These are phyloP conservation scores for Vanrija pseudolonga DNA, from an alignment of 1,284 basidiomycete genomes.

Conservation along the genomic window DNA sequence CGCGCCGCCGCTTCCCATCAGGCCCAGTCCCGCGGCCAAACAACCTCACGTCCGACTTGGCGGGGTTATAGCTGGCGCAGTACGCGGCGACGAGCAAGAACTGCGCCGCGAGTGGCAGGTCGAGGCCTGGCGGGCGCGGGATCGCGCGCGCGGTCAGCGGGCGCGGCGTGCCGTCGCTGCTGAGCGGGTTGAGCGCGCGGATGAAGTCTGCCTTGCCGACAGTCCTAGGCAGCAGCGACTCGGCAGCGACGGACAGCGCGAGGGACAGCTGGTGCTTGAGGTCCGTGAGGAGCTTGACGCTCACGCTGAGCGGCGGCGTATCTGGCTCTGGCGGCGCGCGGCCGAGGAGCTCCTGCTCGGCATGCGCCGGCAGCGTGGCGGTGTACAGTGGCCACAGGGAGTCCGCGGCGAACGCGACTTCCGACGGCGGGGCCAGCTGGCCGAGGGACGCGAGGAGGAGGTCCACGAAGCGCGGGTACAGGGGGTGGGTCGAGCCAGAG, in stretches of 20 bases:
- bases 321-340: constrained; percentile 17
- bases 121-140: constrained; percentile 28
- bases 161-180: not conserved
- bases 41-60: constrained; percentile 73
- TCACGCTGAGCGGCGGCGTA: constrained; percentile 29
- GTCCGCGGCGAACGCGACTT: constrained; percentile 69
- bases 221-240: constrained; percentile 33
- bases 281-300: constrained; percentile 42
- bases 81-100: constrained; percentile 78
- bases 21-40: constrained; percentile 65
- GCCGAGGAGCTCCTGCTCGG: constrained; percentile 28
- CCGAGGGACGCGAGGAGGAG: constrained; percentile 63
- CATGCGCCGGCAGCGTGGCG: constrained; percentile 33
- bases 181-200: constrained; percentile 18
- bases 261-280: constrained; percentile 40
- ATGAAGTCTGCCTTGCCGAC: constrained; percentile 30
- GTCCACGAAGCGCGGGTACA: constrained; percentile 65
- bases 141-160: constrained; percentile 15
- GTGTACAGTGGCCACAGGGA: constrained; percentile 68
- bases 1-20: constrained; percentile 61
- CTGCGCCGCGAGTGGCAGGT: constrained; percentile 62
- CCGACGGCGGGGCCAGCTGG: constrained; percentile 62
- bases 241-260: constrained; percentile 37
- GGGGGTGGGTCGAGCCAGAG: constrained; percentile 46
- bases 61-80: constrained; percentile 80